These are phyloP conservation scores for Boletus reticulatus DNA, from an alignment of 768 basidiomycete genomes.

Conservation along the genomic window DNA sequence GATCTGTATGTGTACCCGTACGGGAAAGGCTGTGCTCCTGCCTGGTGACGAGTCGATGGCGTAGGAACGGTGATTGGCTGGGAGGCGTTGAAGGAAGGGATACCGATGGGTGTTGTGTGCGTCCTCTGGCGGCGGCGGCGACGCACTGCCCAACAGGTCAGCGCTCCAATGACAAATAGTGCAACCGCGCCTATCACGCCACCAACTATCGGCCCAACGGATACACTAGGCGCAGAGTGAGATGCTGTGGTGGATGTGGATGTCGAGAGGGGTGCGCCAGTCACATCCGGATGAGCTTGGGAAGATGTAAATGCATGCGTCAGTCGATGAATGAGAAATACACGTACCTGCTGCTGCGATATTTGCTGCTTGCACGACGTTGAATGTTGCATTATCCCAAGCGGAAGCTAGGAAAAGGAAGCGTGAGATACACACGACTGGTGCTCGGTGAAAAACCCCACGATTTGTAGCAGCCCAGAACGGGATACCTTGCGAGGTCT, in stretches of 20 bases:
- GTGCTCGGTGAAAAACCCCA: constrained; percentile 1
- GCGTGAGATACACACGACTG: background rate
- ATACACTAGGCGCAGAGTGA: constrained; percentile 8
- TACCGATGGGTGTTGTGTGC: background rate
- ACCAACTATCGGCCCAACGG: constrained; percentile 19
- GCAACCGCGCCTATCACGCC: constrained; percentile 20
- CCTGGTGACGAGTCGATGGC: background rate
- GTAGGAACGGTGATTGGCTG: background rate
- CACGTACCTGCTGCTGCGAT: constrained; percentile 11
- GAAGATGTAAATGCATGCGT: background rate
- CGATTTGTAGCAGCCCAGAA: constrained; percentile 25
- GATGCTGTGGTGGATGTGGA: constrained; percentile 4
- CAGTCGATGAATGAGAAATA: background rate
- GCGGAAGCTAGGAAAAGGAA: constrained; percentile 11
- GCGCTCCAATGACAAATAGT: constrained; percentile 12
- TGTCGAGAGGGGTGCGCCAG: constrained; percentile 9
- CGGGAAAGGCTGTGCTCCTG: background rate
- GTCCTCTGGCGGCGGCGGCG: constrained; percentile 9
- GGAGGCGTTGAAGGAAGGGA: background rate
- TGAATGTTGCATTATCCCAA: constrained; percentile 19
- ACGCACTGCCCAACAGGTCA: constrained; percentile 7
- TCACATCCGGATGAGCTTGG: constrained; percentile 15
- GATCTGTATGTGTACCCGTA: background rate
- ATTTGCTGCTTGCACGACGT: constrained; percentile 6
- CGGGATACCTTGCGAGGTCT: constrained; percentile 17